Evolutionary conservation across 805 yeast genomes (phyloP).

Genomic region (Candida ortonii): DNA sequence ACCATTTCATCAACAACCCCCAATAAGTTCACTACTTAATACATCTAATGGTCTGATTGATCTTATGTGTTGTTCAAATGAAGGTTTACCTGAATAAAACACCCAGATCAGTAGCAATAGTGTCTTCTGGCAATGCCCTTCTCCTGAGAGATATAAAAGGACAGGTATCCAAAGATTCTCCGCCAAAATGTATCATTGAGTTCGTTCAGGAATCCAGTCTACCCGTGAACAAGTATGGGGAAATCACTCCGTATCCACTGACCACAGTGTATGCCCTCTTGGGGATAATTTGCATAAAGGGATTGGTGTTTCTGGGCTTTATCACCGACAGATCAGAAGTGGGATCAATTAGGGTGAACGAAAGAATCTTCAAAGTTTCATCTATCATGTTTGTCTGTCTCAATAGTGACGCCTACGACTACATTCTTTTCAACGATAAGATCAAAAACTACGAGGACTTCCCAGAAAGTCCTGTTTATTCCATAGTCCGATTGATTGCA

Average conservation of each 20-base stretch:
- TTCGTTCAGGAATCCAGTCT: constrained; percentile 43
- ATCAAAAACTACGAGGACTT: constrained; percentile 18
- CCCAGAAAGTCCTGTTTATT: constrained; percentile 38
- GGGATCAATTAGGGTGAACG: constrained; percentile 57
- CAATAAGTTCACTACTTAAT: too few species aligned
- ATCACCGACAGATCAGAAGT: constrained; percentile 53
- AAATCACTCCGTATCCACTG: constrained; percentile 30
- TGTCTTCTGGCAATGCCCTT: constrained; percentile 56
- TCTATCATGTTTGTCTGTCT: constrained; percentile 66
- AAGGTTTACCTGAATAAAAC: constrained; percentile 56
- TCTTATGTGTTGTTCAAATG: constrained; percentile 46
- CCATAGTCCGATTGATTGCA: constrained; percentile 43
- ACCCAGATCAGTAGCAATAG: constrained; percentile 70
- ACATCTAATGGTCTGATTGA: too few species aligned
- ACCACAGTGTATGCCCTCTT: constrained; percentile 48
- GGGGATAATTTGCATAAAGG: constrained; percentile 58
- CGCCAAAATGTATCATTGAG: constrained; percentile 50
- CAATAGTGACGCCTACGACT: constrained; percentile 54
- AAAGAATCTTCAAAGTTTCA: constrained; percentile 50
- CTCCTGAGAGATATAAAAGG: constrained; percentile 48
- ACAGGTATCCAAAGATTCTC: constrained; percentile 22
- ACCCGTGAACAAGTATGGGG: constrained; percentile 41
- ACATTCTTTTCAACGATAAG: constrained; percentile 19
- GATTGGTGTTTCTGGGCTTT: constrained; percentile 54
- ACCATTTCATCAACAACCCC: too few species aligned